A percentile compares a stretch with the other conserved stretches of the same genome.
Conservation (phyloP, 371 early-diverging fungal species). For the Actinomortierella ambigua region DNA sequence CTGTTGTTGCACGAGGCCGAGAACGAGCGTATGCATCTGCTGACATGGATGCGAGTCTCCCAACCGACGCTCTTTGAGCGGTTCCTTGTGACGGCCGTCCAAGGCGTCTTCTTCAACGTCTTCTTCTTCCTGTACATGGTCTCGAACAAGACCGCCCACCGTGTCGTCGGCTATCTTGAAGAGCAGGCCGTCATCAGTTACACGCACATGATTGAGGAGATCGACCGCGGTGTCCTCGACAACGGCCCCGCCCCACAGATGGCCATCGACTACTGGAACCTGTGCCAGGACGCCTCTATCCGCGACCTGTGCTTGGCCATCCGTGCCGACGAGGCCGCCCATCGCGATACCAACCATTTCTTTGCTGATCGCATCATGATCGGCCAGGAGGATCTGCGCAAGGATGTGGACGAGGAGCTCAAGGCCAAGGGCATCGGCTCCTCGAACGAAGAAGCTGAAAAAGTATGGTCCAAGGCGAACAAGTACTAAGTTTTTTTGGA, state of each 20-base stretch:
- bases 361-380: slow-evolving; percentile 67
- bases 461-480: slow-evolving; percentile 37
- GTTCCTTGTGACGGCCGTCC: slow-evolving; percentile 68
- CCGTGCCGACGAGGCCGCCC: slow-evolving; percentile 96
- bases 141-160: slow-evolving; percentile 85
- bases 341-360: slow-evolving; percentile 94
- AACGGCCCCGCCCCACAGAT: slow-evolving; percentile 78
- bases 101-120: slow-evolving; percentile 91
- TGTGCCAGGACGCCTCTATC: slow-evolving; percentile 80
- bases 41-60: slow-evolving; percentile 86
- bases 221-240: slow-evolving; percentile 77
- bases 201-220: slow-evolving; percentile 87
- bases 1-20: slow-evolving; percentile 92
- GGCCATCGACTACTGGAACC: slow-evolving; percentile 92
- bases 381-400: slow-evolving; percentile 37
- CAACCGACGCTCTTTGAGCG: slow-evolving; percentile 73
- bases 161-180: slow-evolving; percentile 83
- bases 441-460: slow-evolving; percentile 26
- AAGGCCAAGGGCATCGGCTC: slow-evolving; percentile 32
- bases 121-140: slow-evolving; percentile 87
- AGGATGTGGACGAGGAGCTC: slow-evolving; percentile 28
- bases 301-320: slow-evolving; percentile 94
- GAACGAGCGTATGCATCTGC: slow-evolving; percentile 84
- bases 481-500: slow-evolving; percentile 23
- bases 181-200: slow-evolving; percentile 97